These are phyloP conservation scores for Tricholoma hemisulphureum DNA, from an alignment of 768 basidiomycete species.

Conservation along the genomic window DNA sequence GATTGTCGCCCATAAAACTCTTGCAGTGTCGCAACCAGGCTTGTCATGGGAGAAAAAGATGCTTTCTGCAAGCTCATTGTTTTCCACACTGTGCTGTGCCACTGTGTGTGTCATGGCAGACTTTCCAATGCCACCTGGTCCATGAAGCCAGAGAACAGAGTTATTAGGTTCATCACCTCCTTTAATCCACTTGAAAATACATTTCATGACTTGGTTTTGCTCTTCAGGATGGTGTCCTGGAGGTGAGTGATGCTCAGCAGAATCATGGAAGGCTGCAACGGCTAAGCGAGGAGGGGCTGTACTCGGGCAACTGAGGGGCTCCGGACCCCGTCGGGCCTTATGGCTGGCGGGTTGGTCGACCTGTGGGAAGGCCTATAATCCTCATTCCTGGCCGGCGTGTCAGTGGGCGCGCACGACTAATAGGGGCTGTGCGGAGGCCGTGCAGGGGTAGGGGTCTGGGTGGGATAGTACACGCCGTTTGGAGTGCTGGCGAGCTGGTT, in stretches of 20 bases:
- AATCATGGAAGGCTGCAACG: constrained; percentile 14
- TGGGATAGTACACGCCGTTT: too few species aligned
- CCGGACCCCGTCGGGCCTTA: too few species aligned
- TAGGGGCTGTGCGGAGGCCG: too few species aligned
- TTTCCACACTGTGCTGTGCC: constrained; percentile 10
- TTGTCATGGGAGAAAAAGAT: constrained; percentile 34
- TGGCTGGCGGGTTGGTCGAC: too few species aligned
- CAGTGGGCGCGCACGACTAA: too few species aligned
- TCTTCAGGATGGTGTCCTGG: constrained; percentile 19
- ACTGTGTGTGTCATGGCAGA: constrained; percentile 20
- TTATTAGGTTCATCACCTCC: background rate
- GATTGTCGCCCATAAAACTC: constrained; percentile 26
- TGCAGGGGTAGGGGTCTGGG: too few species aligned
- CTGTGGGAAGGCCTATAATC: too few species aligned
- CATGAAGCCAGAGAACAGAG: constrained; percentile 20
- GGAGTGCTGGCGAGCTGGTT: too few species aligned
- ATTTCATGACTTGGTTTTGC: constrained; percentile 12
- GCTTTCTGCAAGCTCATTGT: constrained; percentile 21
- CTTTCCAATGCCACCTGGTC: constrained; percentile 22
- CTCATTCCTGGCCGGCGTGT: too few species aligned
- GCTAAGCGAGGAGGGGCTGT: too few species aligned
- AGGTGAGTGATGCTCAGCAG: constrained; percentile 12
- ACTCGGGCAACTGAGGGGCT: too few species aligned
- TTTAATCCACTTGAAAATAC: constrained; percentile 8
- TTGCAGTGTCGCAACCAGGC: constrained; percentile 20